These are phyloP conservation scores for Pseudotsuga menziesii DNA, from an alignment of 75 land plant genomes.

Conservation along the genomic window DNA sequence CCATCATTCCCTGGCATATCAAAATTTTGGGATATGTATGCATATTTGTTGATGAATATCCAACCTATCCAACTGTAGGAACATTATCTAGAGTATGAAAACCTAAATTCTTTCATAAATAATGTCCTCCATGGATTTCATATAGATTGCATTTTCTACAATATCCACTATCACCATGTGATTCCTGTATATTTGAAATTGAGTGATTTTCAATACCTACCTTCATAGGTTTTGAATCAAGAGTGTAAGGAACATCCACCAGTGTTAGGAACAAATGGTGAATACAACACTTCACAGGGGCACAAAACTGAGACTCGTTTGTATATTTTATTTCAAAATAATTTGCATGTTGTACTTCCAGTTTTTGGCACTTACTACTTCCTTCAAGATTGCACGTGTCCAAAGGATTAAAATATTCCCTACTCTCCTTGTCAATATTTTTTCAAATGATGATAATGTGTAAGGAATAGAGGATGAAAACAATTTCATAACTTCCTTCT, in stretches of 20 bases:
- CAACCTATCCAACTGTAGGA: constrained; percentile 14
- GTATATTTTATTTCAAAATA: background rate
- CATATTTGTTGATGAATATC: constrained; percentile 19
- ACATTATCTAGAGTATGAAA: constrained; percentile 24
- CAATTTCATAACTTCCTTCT: constrained; percentile 58
- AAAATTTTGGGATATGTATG: constrained; percentile 16
- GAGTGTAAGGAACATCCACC: constrained; percentile 11
- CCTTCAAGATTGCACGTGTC: constrained; percentile 26
- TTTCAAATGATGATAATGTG: constrained; percentile 9
- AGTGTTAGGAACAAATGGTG: constrained; percentile 17
- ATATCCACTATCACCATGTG: constrained; percentile 13
- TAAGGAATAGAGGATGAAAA: constrained; percentile 32
- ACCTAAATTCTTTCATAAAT: constrained; percentile 66
- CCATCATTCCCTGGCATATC: constrained; percentile 78
- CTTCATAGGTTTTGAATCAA: background rate
- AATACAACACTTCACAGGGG: constrained; percentile 21
- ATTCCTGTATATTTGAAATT: background rate
- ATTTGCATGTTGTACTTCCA: constrained; percentile 69
- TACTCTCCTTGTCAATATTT: constrained; percentile 12
- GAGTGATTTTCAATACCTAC: background rate
- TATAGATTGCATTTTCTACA: constrained; percentile 71
- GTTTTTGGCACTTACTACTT: constrained; percentile 58
- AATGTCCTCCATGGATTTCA: constrained; percentile 69
- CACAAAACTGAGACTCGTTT: constrained; percentile 18
- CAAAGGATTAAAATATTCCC: constrained; percentile 3